A percentile compares a stretch with the other conserved stretches of the same genome.
These are phyloP conservation scores for Fusarium sp. DNA, from an alignment of 2,329 filamentous ascomycete species.

Conservation along the genomic window DNA sequence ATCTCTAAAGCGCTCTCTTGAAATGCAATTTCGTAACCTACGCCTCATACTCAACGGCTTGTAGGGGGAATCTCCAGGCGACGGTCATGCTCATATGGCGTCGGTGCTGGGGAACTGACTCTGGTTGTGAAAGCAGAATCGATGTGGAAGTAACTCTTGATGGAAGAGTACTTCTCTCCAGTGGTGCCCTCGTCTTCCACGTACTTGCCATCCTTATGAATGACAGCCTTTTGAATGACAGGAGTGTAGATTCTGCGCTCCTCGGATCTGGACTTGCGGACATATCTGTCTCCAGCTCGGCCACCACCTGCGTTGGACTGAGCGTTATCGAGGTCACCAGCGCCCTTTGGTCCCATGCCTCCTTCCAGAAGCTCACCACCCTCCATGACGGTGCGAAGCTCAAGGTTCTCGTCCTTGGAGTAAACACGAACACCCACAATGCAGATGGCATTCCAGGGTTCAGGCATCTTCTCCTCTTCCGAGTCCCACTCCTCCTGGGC, in stretches of 20 bases:
- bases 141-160: constrained; percentile 49
- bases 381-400: constrained; percentile 69
- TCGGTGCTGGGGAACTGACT: constrained; percentile 51
- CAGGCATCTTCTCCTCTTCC: constrained; percentile 68
- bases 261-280: constrained; percentile 16
- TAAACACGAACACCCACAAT: constrained; percentile 73
- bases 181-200: constrained; percentile 39
- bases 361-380: constrained; percentile 66
- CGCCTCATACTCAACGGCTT: constrained; percentile 16
- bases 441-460: constrained; percentile 74
- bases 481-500: constrained; percentile 61
- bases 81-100: constrained; percentile 50
- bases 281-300: constrained; percentile 47
- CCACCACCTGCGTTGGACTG: constrained; percentile 68
- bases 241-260: constrained; percentile 39
- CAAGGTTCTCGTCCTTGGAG: constrained; percentile 67
- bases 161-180: constrained; percentile 42
- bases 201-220: constrained; percentile 46
- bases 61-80: constrained; percentile 37
- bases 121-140: constrained; percentile 49
- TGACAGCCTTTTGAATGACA: constrained; percentile 46
- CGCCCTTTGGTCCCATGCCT: constrained; percentile 70
- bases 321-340: constrained; percentile 68
- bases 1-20: constrained; percentile 30
- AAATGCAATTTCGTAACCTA: constrained; percentile 14